phyloP scores from a whole-genome alignment of 495 filamentous ascomycete genomes.

The Penicillium soppii region DNA sequence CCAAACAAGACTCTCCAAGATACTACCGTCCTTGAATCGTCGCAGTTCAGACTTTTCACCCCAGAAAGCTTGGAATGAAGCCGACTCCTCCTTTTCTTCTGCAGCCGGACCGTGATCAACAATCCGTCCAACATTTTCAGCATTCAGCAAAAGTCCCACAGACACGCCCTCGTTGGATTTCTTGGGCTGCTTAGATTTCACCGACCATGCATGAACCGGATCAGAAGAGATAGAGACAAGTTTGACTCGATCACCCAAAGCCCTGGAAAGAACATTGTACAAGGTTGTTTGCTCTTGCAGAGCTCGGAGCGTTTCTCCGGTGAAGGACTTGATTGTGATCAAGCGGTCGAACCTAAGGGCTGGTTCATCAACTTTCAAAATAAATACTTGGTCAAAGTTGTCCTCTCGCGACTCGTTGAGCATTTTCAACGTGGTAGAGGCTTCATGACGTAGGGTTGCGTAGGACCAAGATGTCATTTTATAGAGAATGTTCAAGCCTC shows the following conservation, averaged over 20 bases:
- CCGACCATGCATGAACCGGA: slow-evolving; percentile 34
- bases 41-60: slow-evolving; percentile 55
- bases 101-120: slow-evolving; percentile 86
- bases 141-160: slow-evolving; percentile 70
- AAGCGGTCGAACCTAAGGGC: slow-evolving; percentile 70
- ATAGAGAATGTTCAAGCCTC: slow-evolving; percentile 78
- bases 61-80: slow-evolving; percentile 51
- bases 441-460: slow-evolving; percentile 65
- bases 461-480: slow-evolving; percentile 93
- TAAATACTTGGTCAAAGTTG: slow-evolving; percentile 81
- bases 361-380: slow-evolving; percentile 66
- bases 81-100: slow-evolving; percentile 61
- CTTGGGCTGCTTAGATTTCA: slow-evolving; percentile 28
- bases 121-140: slow-evolving; percentile 63
- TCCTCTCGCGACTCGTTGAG: slow-evolving; percentile 73
- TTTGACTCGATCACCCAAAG: slow-evolving; percentile 71
- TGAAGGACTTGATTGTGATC: slow-evolving; percentile 29
- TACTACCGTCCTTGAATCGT: slow-evolving; percentile 56
- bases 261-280: slow-evolving; percentile 62
- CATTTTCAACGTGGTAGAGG: slow-evolving; percentile 64
- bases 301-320: slow-evolving; percentile 28
- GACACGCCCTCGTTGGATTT: slow-evolving; percentile 37
- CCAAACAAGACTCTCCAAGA: slow-evolving; percentile 77
- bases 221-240: slow-evolving; percentile 58
- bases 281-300: slow-evolving; percentile 37